A percentile compares a stretch with the other conserved stretches of the same genome.
Conservation (phyloP, 352 stramenopile species). For the Pythium aristosporum region DNA sequence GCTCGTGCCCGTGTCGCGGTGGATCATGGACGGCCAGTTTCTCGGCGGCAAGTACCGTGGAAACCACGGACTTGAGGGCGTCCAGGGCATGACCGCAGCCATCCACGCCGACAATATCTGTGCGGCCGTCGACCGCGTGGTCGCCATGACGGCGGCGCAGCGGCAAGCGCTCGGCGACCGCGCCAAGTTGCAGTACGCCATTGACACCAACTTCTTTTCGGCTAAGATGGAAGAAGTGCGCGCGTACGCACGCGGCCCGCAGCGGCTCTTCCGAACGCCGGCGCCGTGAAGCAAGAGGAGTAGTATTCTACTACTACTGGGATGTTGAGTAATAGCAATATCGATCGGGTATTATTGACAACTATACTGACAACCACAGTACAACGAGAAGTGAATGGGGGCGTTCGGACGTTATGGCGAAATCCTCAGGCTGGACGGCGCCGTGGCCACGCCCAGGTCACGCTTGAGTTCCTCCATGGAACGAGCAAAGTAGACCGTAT, state of each 20-base stretch:
- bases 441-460: constrained; percentile 1
- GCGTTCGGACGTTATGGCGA: constrained; percentile 1
- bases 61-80: constrained; percentile 25
- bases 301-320: too few species aligned
- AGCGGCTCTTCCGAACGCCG: constrained; percentile 18
- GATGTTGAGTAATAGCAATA: background rate
- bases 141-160: constrained; percentile 33
- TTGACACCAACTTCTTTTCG: constrained; percentile 66
- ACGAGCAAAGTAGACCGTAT: constrained; percentile 64
- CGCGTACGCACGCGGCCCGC: constrained; percentile 6
- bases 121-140: constrained; percentile 36
- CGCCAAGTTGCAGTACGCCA: constrained; percentile 56
- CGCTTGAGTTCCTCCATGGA: constrained; percentile 44
- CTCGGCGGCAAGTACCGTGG: constrained; percentile 40
- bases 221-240: constrained; percentile 48
- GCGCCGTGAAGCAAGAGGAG: background rate
- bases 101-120: constrained; percentile 53
- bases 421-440: constrained; percentile 15
- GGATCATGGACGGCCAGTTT: constrained; percentile 39
- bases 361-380: background rate
- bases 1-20: constrained; percentile 39
- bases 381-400: too few species aligned
- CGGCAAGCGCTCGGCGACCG: constrained; percentile 6
- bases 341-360: background rate
- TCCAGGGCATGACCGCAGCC: constrained; percentile 42